Evolutionary conservation across 345 rosid species (phyloP).

Genomic region (Dipteronia sinensis): DNA sequence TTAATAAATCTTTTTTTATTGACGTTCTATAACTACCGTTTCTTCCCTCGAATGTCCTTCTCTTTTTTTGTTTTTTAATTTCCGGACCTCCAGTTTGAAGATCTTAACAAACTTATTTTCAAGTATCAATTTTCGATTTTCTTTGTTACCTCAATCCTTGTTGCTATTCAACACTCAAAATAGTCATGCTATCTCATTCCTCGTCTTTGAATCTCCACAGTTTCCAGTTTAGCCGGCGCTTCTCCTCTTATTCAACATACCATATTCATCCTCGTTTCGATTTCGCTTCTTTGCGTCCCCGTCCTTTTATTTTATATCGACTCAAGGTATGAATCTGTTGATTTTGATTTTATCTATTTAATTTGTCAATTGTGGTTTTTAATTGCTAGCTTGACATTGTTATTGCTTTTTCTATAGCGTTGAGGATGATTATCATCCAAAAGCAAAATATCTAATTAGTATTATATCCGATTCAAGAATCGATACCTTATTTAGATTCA

Average conservation of each 20-base stretch:
- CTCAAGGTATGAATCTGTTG: constrained; percentile 3
- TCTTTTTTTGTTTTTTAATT: neutral
- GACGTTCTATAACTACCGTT: neutral
- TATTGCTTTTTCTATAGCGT: too few relatives aligned
- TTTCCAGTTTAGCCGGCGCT: neutral
- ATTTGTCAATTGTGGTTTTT: neutral
- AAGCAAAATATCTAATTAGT: too few relatives aligned
- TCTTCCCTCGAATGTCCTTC: neutral
- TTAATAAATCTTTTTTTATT: too few relatives aligned
- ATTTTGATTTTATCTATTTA: neutral
- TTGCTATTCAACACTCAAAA: neutral
- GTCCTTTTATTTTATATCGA: neutral
- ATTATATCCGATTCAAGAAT: too few relatives aligned
- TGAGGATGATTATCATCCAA: too few relatives aligned
- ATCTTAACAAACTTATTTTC: neutral
- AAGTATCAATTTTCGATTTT: neutral
- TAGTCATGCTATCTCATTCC: constrained; percentile 42
- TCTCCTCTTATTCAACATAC: neutral
- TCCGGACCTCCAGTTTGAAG: too few relatives aligned
- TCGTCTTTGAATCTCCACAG: constrained; percentile 13
- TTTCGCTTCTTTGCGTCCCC: constrained; percentile 12
- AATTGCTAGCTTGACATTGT: neutral
- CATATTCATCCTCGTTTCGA: neutral
- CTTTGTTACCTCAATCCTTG: too few relatives aligned
- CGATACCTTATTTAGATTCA: neutral